A percentile compares a stretch with the other conserved stretches of the same genome.
phyloP scores from a whole-genome alignment of 257 asterid genomes.

The Schizonepeta tenuifolia region DNA sequence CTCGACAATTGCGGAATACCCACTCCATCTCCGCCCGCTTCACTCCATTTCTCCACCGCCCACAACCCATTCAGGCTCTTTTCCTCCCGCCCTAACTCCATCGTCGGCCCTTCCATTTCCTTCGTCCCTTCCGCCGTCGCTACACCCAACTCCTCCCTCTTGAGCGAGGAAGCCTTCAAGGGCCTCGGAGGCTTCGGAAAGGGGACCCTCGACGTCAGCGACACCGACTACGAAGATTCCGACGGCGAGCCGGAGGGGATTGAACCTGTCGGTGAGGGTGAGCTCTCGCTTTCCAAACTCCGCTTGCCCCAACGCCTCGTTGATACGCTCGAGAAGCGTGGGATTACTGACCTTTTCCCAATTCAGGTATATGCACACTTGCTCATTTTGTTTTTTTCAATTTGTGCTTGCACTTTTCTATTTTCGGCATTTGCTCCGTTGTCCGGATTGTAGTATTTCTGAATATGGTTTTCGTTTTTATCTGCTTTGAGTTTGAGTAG shows the following conservation, averaged over 20 bases:
- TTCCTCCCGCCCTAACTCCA: constrained; percentile 45
- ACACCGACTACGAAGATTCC: constrained; percentile 47
- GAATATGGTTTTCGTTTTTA: too few relatives aligned
- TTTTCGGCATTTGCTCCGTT: background rate
- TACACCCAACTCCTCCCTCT: constrained; percentile 73
- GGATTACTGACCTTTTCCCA: constrained; percentile 85
- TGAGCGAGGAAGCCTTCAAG: constrained; percentile 88
- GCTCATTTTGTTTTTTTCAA: background rate
- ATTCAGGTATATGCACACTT: constrained; percentile 42
- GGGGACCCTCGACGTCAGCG: constrained; percentile 47
- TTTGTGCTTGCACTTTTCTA: background rate
- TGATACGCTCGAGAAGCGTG: constrained; percentile 72
- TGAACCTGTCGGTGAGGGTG: constrained; percentile 45
- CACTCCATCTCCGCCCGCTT: constrained; percentile 43
- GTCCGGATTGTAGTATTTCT: too few relatives aligned
- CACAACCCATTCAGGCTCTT: constrained; percentile 43
- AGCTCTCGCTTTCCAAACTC: constrained; percentile 61
- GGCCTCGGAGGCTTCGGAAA: constrained; percentile 68
- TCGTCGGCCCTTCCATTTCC: constrained; percentile 40
- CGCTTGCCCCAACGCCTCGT: constrained; percentile 82
- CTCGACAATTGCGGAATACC: constrained; percentile 47
- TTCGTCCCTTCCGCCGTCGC: constrained; percentile 66
- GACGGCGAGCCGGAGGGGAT: constrained; percentile 40
- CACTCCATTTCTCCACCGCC: constrained; percentile 52
- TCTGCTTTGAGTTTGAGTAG: background rate